Evolutionary conservation across 2,329 filamentous ascomycete genomes (phyloP).

Genomic region (Cladobotryum protrusum): DNA sequence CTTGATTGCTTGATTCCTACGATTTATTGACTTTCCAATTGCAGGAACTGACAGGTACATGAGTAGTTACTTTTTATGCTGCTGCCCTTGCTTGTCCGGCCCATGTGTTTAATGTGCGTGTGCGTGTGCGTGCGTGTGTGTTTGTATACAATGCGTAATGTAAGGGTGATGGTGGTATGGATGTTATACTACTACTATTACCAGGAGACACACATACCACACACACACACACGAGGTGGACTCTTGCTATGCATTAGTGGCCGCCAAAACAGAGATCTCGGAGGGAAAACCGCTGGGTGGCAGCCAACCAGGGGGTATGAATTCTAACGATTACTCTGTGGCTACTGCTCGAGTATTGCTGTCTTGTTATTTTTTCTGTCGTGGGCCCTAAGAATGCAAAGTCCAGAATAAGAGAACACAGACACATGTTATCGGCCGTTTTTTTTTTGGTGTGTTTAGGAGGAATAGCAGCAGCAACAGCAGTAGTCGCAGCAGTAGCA

Average conservation of each 20-base stretch:
- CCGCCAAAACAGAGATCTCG: slow-evolving; percentile 28
- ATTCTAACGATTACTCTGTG: not conserved
- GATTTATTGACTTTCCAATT: not conserved
- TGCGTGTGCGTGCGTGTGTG: too few relatives aligned
- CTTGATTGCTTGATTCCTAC: too few relatives aligned
- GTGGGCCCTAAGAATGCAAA: not conserved
- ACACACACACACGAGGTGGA: slow-evolving; percentile 9
- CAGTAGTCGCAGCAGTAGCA: too few relatives aligned
- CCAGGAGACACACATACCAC: slow-evolving; percentile 5
- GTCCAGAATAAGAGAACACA: too few relatives aligned
- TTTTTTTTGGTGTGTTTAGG: too few relatives aligned
- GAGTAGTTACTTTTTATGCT: not conserved
- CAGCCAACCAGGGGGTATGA: slow-evolving; percentile 21
- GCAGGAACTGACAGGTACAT: not conserved
- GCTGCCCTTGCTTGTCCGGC: not conserved
- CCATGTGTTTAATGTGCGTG: slow-evolving; percentile 5
- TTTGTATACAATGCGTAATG: not conserved
- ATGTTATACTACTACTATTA: too few relatives aligned
- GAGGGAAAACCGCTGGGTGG: slow-evolving; percentile 20
- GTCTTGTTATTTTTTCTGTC: not conserved
- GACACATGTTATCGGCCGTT: too few relatives aligned
- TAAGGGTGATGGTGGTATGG: too few relatives aligned
- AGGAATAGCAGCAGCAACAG: too few relatives aligned
- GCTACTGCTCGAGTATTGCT: not conserved
- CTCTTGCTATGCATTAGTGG: slow-evolving; percentile 27